Conservation (phyloP, 2,329 filamentous ascomycete species). For the Didymella pomorum region DNA sequence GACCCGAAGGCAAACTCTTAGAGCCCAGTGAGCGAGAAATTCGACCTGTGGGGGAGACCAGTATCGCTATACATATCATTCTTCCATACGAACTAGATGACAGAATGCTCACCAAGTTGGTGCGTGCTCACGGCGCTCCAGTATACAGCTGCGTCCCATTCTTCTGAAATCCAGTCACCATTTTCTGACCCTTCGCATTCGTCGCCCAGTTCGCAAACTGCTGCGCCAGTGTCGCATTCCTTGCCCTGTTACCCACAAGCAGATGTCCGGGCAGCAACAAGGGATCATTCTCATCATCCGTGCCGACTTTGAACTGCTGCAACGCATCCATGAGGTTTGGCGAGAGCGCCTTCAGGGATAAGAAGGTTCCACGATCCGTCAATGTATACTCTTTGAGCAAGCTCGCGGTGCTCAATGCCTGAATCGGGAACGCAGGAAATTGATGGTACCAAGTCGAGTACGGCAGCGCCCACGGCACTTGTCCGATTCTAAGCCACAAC, state of each 20-base stretch:
- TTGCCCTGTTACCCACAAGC: constrained; percentile 49
- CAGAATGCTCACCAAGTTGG: no score
- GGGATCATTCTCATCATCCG: constrained; percentile 49
- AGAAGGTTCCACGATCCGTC: constrained; percentile 57
- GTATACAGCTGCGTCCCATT: constrained; percentile 51
- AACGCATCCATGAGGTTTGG: constrained; percentile 45
- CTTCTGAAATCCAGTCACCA: constrained; percentile 52
- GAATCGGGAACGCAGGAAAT: constrained; percentile 56
- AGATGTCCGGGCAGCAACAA: constrained; percentile 57
- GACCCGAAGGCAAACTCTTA: no score
- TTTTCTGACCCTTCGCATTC: constrained; percentile 47
- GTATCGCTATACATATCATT: no score
- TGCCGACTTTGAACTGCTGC: constrained; percentile 50
- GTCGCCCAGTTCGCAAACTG: constrained; percentile 54
- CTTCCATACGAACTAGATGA: no score
- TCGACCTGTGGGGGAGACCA: no score
- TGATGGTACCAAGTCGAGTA: constrained; percentile 60
- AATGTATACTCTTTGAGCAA: constrained; percentile 57
- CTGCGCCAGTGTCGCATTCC: constrained; percentile 46
- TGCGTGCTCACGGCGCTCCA: constrained; percentile 47
- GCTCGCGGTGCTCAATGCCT: constrained; percentile 55
- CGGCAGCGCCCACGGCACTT: constrained; percentile 57
- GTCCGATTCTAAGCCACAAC: constrained; percentile 58
- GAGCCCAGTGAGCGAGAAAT: no score
- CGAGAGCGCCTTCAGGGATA: constrained; percentile 46